A percentile compares a stretch with the other conserved stretches of the same genome.
These are phyloP conservation scores for Hydrangea macrophylla DNA, from an alignment of 148 eudicot species.

Conservation along the genomic window DNA sequence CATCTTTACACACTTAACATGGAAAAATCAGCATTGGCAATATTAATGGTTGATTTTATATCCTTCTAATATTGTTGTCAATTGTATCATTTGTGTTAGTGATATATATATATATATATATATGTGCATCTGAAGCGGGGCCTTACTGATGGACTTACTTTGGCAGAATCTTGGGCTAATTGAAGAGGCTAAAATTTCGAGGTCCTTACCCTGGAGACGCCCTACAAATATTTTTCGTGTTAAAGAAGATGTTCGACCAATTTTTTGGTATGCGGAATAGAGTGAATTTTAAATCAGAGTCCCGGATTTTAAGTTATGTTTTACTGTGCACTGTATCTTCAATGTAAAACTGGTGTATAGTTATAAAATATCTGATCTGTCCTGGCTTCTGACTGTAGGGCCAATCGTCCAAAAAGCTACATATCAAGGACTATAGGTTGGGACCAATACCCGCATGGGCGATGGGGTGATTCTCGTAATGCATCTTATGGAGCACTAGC, in stretches of 20 bases:
- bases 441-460: conserved; percentile 90
- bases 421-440: conserved; percentile 78
- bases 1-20: conserved; percentile 93
- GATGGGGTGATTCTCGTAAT: conserved; percentile 88
- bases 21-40: conserved; percentile 97
- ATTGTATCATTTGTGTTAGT: neutral
- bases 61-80: neutral
- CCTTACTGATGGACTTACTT: conserved; percentile 6
- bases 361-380: conserved; percentile 12
- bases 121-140: neutral
- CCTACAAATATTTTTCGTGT: conserved; percentile 77
- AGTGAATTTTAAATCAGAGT: conserved; percentile 5
- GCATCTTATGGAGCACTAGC: conserved; percentile 86
- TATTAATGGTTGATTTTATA: conserved; percentile 58
- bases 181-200: conserved; percentile 78
- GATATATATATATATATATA: neutral
- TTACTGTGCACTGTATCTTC: neutral
- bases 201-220: conserved; percentile 86
- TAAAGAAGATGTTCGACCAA: conserved; percentile 93
- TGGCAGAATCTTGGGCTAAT: conserved; percentile 94
- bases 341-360: neutral
- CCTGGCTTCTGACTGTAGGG: conserved; percentile 49
- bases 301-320: neutral
- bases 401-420: conserved; percentile 97
- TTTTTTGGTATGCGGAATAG: conserved; percentile 65